These are phyloP conservation scores for Saccharomycopsis sp. DNA, from an alignment of 805 yeast genomes.

Conservation along the genomic window DNA sequence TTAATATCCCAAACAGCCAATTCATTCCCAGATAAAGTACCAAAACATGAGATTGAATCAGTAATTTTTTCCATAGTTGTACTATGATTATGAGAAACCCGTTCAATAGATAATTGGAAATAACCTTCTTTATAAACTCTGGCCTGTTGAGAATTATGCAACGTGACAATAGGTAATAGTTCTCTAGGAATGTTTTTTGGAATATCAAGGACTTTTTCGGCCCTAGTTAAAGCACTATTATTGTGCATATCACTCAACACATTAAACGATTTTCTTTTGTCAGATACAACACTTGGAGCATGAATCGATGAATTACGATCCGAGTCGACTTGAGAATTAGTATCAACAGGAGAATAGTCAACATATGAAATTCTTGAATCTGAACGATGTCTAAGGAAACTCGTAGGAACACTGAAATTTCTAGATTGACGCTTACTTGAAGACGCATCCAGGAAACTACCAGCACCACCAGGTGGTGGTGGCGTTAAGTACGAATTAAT, in stretches of 20 bases:
- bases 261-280: conserved; percentile 13
- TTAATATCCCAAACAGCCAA: conserved; percentile 38
- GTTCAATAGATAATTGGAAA: conserved; percentile 24
- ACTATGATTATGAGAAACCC: background rate
- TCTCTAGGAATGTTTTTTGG: conserved; percentile 44
- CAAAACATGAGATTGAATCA: conserved; percentile 20
- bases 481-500: no score
- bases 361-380: conserved; percentile 18
- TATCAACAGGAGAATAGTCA: conserved; percentile 8
- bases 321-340: no score
- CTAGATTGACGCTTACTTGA: conserved; percentile 2
- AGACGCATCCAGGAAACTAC: no score
- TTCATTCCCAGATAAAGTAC: conserved; percentile 44
- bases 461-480: no score
- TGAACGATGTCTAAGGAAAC: conserved; percentile 12
- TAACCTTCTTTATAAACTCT: conserved; percentile 56
- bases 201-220: conserved; percentile 14
- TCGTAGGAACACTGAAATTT: conserved; percentile 15
- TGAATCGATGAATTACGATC: no score
- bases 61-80: no score
- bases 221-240: background rate
- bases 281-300: no score
- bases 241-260: conserved; percentile 1
- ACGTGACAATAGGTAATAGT: conserved; percentile 62
- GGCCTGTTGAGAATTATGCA: conserved; percentile 62